These are phyloP conservation scores for Wallemia hederae DNA, from an alignment of 1,284 basidiomycete species.

Conservation along the genomic window DNA sequence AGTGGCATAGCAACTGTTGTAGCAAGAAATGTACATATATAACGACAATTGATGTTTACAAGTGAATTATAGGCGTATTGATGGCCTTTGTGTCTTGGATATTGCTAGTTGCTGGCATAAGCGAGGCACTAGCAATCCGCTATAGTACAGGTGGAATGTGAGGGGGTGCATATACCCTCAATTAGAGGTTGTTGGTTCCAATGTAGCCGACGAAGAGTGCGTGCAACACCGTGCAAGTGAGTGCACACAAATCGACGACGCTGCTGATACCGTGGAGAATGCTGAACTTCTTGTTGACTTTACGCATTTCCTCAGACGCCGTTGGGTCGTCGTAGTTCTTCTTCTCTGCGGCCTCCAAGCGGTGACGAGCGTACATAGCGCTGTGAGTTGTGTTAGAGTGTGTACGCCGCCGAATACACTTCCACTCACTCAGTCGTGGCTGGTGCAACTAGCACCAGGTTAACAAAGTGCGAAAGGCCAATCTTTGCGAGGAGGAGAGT, in stretches of 20 bases:
- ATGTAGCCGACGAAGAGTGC: not conserved
- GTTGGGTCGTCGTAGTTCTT: too few relatives aligned
- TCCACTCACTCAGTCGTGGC: not conserved
- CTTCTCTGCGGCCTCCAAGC: too few relatives aligned
- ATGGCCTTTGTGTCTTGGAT: not conserved
- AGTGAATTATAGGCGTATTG: not conserved
- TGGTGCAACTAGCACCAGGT: not conserved
- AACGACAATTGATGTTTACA: not conserved
- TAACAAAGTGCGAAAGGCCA: not conserved
- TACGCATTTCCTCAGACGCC: not conserved
- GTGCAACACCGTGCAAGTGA: not conserved
- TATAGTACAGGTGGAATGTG: too few relatives aligned
- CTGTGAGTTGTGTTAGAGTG: too few relatives aligned
- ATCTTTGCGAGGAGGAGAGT: not conserved
- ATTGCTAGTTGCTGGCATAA: too few relatives aligned
- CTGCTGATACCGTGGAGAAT: not conserved
- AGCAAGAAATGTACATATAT: not conserved
- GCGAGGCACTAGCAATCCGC: too few relatives aligned
- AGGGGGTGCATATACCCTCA: too few relatives aligned
- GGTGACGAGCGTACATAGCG: too few relatives aligned
- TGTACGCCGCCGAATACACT: too few relatives aligned
- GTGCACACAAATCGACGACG: not conserved
- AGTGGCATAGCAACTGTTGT: not conserved
- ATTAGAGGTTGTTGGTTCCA: not conserved
- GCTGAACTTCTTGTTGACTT: not conserved